Evolutionary conservation across 176 grass and related monocot genomes (phyloP).

Genomic region (Musa beccarii): DNA sequence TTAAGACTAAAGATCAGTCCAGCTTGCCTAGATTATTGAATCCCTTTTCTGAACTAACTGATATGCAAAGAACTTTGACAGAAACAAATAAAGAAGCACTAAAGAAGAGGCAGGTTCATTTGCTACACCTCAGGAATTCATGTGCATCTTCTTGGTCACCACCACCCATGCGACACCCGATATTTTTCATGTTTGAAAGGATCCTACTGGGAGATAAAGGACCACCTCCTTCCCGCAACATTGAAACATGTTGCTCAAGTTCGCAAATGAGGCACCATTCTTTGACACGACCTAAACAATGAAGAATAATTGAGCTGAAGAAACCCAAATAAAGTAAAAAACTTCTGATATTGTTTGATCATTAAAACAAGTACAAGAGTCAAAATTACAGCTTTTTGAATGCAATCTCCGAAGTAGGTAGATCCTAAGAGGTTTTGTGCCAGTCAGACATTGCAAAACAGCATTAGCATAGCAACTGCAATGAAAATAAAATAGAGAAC

Average conservation of each 20-base stretch:
- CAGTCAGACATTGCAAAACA: slow-evolving; percentile 92
- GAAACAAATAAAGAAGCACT: neutral
- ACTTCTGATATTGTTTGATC: neutral
- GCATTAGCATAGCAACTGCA: slow-evolving; percentile 99
- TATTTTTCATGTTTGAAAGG: slow-evolving; percentile 84
- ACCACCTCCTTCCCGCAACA: slow-evolving; percentile 61
- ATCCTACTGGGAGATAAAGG: slow-evolving; percentile 73
- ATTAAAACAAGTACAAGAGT: slow-evolving; percentile 10
- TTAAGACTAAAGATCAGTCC: neutral
- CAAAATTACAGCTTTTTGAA: slow-evolving; percentile 85
- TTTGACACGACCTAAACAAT: slow-evolving; percentile 54
- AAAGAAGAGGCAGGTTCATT: neutral
- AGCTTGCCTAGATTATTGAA: neutral
- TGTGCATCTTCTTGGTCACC: slow-evolving; percentile 97
- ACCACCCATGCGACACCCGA: slow-evolving; percentile 70
- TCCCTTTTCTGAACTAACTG: neutral
- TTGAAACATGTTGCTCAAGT: slow-evolving; percentile 85
- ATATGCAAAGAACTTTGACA: neutral
- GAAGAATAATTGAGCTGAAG: slow-evolving; percentile 19
- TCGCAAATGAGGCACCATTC: slow-evolving; percentile 97
- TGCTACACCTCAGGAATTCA: slow-evolving; percentile 76
- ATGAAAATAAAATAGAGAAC: slow-evolving; percentile 1
- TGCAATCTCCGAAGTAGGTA: slow-evolving; percentile 87
- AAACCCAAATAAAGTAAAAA: neutral
- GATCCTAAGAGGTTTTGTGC: slow-evolving; percentile 87